Conservation (phyloP, 75 land plant species). For the Pinus albicaulis region DNA sequence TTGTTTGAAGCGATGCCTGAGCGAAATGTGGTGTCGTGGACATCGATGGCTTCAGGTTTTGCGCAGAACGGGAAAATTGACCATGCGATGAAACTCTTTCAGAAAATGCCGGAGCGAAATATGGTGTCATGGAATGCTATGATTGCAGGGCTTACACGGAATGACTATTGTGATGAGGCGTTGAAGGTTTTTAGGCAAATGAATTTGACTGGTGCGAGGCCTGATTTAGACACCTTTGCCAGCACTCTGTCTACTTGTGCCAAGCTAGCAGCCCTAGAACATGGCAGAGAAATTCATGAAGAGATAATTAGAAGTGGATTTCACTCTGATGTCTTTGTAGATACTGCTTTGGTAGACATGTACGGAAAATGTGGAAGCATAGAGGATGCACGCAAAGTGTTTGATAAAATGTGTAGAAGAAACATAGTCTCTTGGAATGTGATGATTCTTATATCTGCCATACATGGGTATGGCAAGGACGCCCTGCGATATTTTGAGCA, state of each 20-base stretch:
- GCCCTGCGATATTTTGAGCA: not conserved
- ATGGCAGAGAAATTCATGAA: slow-evolving; percentile 1
- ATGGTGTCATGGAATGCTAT: not conserved
- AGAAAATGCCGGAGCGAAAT: not conserved
- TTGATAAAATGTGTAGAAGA: slow-evolving; percentile 9
- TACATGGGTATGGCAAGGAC: slow-evolving; percentile 1
- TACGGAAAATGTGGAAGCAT: slow-evolving; percentile 18
- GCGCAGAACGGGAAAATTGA: not conserved
- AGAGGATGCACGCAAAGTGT: slow-evolving; percentile 1
- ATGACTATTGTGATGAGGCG: not conserved
- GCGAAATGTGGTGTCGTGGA: not conserved
- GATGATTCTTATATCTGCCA: slow-evolving; percentile 12
- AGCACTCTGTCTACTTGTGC: not conserved
- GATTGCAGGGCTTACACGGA: not conserved
- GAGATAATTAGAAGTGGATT: not conserved
- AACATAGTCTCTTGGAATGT: slow-evolving; percentile 12
- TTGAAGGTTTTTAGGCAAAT: not conserved
- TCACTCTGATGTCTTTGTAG: not conserved
- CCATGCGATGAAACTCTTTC: not conserved
- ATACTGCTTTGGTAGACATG: slow-evolving; percentile 12
- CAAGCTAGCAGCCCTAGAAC: not conserved
- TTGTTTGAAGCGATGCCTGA: slow-evolving; percentile 9
- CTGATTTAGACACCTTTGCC: not conserved
- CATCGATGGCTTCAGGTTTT: not conserved
- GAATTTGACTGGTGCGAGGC: not conserved